Evolutionary conservation across 805 yeast genomes (phyloP), one percentile per base, ranked within the genome.

Genomic region (Saccharomycopsis sp.): DNA sequence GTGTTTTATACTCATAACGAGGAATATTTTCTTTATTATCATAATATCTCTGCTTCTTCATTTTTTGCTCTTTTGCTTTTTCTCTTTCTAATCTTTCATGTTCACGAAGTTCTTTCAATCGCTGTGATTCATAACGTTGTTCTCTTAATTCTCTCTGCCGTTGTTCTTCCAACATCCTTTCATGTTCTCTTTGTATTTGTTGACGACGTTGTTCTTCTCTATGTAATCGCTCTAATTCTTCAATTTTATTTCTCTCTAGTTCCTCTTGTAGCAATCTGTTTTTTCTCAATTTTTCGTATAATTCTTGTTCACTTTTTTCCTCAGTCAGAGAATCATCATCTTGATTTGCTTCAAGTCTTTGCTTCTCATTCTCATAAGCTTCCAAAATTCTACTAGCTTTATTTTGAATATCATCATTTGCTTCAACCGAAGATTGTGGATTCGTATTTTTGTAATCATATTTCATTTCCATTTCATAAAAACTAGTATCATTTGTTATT

Each of bases 191-290:
- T 20, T 20, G 25, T 27, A 28, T 31, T 14, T 15, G 21, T 21
- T 35, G 27, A 5, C 21, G 32, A 8, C 5, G 6, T 30, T 37
- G 26, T n/a, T 34, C 31, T 15, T 36, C 44, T n/a, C 12, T 9
- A 5, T 17, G 9, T n/a, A 13, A 27, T 29, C 41, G 36, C 23
- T 33, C 31, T 9, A 27, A 9, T 21, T 40, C 41, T 9, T 17
- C 13, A 17, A 10, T 15, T 14, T 23, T 23, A 14, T 35, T 15
- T 21, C 30, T 25, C 25, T 21, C 34, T 14, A 29, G 9, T 34
- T 45, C 37, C 21, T 45, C 48, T 28, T 45, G 48, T 18, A 34
- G 36, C 14, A 38, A 34, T 15, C 48, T 31, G 3, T 41, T 42
- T 15, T 30, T 21, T 13, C 48, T 32, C 13, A 45, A 30, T 17